Evolutionary conservation across 441 rosid genomes (phyloP).

Genomic region (Viola pubescens): DNA sequence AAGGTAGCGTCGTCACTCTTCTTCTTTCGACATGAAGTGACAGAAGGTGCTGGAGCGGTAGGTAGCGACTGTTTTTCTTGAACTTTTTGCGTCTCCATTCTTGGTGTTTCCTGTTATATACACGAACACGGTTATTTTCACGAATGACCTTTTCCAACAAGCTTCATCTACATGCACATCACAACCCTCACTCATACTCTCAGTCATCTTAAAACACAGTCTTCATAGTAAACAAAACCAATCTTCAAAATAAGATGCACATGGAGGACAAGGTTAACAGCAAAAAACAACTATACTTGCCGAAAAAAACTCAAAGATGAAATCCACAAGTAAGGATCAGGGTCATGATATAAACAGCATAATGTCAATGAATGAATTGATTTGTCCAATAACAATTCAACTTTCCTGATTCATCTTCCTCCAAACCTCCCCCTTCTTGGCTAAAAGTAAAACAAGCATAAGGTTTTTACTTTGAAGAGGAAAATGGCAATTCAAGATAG

Average conservation of each 20-base stretch:
- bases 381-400: too few relatives aligned
- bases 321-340: not conserved
- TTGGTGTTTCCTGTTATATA: constrained; percentile 1
- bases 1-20: constrained; percentile 66
- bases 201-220: not conserved
- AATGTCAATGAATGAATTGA: too few relatives aligned
- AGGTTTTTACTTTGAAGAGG: too few relatives aligned
- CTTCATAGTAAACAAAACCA: too few relatives aligned
- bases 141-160: not conserved
- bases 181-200: not conserved
- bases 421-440: too few relatives aligned
- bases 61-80: constrained; percentile 19
- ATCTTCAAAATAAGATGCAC: too few relatives aligned
- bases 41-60: constrained; percentile 23
- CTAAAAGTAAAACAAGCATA: too few relatives aligned
- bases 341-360: not conserved
- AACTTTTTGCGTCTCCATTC: constrained; percentile 30
- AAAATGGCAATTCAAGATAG: too few relatives aligned
- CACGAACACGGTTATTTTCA: not conserved
- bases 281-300: not conserved
- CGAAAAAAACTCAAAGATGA: not conserved
- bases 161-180: not conserved
- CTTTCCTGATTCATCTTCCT: too few relatives aligned
- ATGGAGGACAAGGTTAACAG: not conserved
- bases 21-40: constrained; percentile 62